These are phyloP conservation scores for Wickerhamiella azyma DNA, from an alignment of 805 yeast genomes.

Conservation along the genomic window DNA sequence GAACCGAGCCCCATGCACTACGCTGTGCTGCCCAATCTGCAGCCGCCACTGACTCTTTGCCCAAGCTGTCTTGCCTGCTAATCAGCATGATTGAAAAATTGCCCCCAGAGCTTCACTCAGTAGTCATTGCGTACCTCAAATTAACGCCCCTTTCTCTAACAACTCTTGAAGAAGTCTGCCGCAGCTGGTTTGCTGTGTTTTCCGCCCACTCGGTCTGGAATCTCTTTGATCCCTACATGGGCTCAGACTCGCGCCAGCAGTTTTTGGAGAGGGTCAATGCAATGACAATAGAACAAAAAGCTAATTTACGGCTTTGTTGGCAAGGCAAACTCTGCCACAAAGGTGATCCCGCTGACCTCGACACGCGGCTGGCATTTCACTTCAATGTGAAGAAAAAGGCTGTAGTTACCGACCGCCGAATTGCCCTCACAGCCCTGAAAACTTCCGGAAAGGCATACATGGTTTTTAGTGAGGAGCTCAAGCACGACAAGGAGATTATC, in stretches of 20 bases:
- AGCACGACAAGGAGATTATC: conserved; percentile 30
- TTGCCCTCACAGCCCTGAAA: background rate
- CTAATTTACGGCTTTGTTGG: background rate
- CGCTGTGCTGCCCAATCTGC: too few relatives aligned
- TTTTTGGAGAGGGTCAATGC: background rate
- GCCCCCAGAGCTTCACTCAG: background rate
- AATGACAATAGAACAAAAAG: background rate
- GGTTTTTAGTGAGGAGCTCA: conserved; percentile 81
- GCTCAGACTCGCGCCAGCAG: background rate
- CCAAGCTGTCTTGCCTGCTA: background rate
- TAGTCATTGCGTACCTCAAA: background rate
- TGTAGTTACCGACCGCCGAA: background rate
- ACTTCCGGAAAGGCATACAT: conserved; percentile 77
- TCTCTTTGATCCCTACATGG: background rate
- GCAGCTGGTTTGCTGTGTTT: background rate
- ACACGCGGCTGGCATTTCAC: background rate
- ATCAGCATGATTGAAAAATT: background rate
- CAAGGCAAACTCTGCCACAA: background rate
- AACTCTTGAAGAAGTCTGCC: background rate
- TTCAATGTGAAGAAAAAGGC: background rate
- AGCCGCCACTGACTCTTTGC: too few relatives aligned
- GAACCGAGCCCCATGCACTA: too few relatives aligned
- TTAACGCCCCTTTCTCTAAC: background rate
- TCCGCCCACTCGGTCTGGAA: background rate
- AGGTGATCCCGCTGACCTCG: background rate